Base-by-base conservation (phyloP, 352 stramenopile species). In the Nothophytophthora sp. region DNA sequence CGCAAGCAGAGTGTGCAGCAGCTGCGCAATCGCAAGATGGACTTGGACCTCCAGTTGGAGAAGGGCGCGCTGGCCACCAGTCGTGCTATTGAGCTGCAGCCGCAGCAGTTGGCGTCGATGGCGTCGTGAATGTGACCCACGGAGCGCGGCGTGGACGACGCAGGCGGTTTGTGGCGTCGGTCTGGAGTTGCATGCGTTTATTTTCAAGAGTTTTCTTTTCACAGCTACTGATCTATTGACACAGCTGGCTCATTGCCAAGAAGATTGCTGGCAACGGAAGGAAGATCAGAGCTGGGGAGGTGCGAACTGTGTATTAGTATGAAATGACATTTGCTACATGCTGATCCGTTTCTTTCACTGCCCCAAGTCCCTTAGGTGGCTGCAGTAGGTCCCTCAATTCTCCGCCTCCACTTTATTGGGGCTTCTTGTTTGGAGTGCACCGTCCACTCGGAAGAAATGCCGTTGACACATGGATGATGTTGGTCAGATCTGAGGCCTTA, bases 1-100 rank as follows among this genome's bases (percentile, higher is more conserved):
- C 65, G 68, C 43, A 86, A 84, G 57, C 56, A 59, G 28, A 86
- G 69, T 32, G 68, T 62, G 5, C 55, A 83, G 44, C 65, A 63
- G 44, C 29, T 79, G 36, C 74, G 73, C 30, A 81, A 85, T 48
- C 71, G 72, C 39, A 63, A 66, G 47, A 41, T 72, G 37, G 77
- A 85, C 49, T 18, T 53, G 15, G 54, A 73, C 40, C 43, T 70
- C 47, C 69, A 73, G 34, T 44, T 80, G 4, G 73, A 80, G 36
- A 88, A 88, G 60, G 63, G 56, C 1, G 28, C 55, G 39, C 24
- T 62, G 33, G 53, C 41, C 13, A 40, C 33, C 9, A 59, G 63
- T 12, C 59, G 56, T 16, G 48, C 49, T 4, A 54, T 83, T 11
- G 63, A 80, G 42, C 23, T 83, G 34, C 66, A 83, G 55, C 66